Percentiles rank a stretch among this genome's conserved stretches.
Conservation (phyloP, 106 monocot genomes). For the Iris macrosiphon region DNA sequence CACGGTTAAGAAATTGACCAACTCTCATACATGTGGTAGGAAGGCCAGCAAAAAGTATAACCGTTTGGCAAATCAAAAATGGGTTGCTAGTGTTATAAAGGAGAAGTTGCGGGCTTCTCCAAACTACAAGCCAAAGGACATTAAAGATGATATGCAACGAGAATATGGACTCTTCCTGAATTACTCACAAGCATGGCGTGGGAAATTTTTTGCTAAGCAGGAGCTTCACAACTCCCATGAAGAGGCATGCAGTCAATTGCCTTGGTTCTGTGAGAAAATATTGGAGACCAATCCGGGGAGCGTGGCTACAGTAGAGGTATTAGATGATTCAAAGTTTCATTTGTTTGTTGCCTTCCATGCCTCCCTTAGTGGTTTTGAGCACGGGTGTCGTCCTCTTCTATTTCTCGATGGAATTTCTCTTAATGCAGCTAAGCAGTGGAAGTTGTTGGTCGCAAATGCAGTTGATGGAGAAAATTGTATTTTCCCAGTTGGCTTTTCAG, state of each 20-base stretch:
- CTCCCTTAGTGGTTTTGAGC: slow-evolving; percentile 69
- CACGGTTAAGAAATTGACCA: slow-evolving; percentile 53
- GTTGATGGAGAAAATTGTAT: slow-evolving; percentile 67
- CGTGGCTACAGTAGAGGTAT: slow-evolving; percentile 34
- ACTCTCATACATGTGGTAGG: slow-evolving; percentile 52
- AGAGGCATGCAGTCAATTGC: slow-evolving; percentile 62
- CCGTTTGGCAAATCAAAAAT: slow-evolving; percentile 62
- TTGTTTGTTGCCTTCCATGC: slow-evolving; percentile 76
- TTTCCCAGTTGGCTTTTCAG: slow-evolving; percentile 67
- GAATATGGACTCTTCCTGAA: slow-evolving; percentile 83
- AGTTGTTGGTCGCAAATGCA: slow-evolving; percentile 49
- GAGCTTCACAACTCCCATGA: slow-evolving; percentile 67
- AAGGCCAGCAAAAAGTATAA: slow-evolving; percentile 31
- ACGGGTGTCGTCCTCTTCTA: slow-evolving; percentile 70
- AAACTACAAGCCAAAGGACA: slow-evolving; percentile 75
- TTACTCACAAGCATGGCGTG: slow-evolving; percentile 88
- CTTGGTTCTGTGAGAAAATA: slow-evolving; percentile 79
- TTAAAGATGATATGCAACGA: slow-evolving; percentile 67
- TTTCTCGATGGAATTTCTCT: slow-evolving; percentile 57
- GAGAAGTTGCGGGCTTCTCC: slow-evolving; percentile 71
- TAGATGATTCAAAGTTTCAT: slow-evolving; percentile 53
- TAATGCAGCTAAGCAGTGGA: slow-evolving; percentile 60
- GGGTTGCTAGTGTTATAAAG: slow-evolving; percentile 85
- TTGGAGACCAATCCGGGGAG: slow-evolving; percentile 84
- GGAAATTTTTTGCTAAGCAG: slow-evolving; percentile 65